These are phyloP conservation scores for Yarrowia keelungensis DNA, from an alignment of 805 yeast species.

Conservation along the genomic window DNA sequence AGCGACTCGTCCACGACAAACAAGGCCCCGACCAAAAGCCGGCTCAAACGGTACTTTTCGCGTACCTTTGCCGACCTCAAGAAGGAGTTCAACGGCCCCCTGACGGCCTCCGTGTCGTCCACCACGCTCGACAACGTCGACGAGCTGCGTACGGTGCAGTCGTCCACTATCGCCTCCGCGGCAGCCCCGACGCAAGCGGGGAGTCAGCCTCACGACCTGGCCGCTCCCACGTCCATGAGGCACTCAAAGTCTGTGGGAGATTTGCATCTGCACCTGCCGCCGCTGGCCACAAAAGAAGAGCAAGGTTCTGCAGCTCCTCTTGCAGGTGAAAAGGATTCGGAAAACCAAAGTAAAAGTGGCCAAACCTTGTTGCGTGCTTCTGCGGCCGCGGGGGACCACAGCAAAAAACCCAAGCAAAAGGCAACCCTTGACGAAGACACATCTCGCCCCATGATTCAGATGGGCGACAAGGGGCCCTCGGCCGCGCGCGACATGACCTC, in stretches of 20 bases:
- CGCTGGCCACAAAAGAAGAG: slow-evolving; percentile 7
- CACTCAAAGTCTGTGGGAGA: slow-evolving; percentile 37
- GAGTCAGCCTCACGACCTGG: not conserved
- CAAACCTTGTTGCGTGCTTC: slow-evolving; percentile 19
- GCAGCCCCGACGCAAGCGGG: not conserved
- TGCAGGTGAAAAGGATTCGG: slow-evolving; percentile 11
- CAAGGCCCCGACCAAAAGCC: slow-evolving; percentile 2
- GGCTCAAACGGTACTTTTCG: slow-evolving; percentile 29
- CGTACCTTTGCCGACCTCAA: slow-evolving; percentile 25
- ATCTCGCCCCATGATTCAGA: slow-evolving; percentile 19
- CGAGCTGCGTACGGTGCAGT: slow-evolving; percentile 26
- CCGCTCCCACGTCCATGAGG: slow-evolving; percentile 11
- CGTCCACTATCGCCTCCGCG: slow-evolving; percentile 4
- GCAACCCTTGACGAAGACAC: slow-evolving; percentile 8
- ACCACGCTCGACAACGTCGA: slow-evolving; percentile 35
- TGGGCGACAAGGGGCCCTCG: slow-evolving; percentile 31
- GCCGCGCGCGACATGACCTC: slow-evolving; percentile 27
- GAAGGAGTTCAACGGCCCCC: slow-evolving; percentile 24
- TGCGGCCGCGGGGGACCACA: not conserved
- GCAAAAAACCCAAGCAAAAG: slow-evolving; percentile 11
- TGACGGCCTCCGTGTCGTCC: slow-evolving; percentile 29
- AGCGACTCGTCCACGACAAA: slow-evolving; percentile 2
- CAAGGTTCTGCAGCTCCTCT: slow-evolving; percentile 24
- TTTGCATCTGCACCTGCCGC: slow-evolving; percentile 33
- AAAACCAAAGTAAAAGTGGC: not conserved